Base-by-base conservation (phyloP, 345 rosid species). In the Crucihimalaya himalaica region DNA sequence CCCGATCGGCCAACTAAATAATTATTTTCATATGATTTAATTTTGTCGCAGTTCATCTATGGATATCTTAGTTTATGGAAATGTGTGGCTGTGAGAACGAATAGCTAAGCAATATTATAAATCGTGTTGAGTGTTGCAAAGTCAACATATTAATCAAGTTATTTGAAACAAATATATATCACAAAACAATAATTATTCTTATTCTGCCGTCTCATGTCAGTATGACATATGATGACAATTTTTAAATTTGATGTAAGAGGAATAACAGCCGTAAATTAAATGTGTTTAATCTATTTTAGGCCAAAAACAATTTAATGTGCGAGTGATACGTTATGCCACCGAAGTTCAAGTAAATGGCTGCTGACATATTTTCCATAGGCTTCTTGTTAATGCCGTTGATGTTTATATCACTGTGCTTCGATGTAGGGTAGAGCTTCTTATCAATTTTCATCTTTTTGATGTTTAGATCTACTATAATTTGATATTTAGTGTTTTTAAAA, bases 81-180 rank as follows among this genome's bases (percentile, higher is more conserved):
- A 35, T 71, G 16, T 45, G 75, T 62, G 76, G 45, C 52, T 61
- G 40, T 18, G 23, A 50, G 47, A 71, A 39, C 53, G 32, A 28
- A 45, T 28, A 71, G 43, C 53, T 18, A 25, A 0, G 31, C 25
- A 40, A 11, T 59, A 21, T 45, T 46, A 59, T 23, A 23, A 56
- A 70, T 43, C 7, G 55, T 31, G 21, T 31, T 14, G 19, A 52
- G 50, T 51, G 6, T 47, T 25, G 32, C 21, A 61, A 71, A 71
- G 75, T 71, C 68, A 71, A 50, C 68, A 60, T 45, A 18, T 37
- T 23, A 48, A 71, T 12, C 67, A 71, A 70, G n/a, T 45, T 45
- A 16, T 69, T 42, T 31, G 54, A 70, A 46, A 15, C 55, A n/a
- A 47, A 20, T 34, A 32, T 32, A 48, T 48, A 39, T 12, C 19